Conservation (phyloP, 306 rosid genomes). For the Quercus suber region DNA sequence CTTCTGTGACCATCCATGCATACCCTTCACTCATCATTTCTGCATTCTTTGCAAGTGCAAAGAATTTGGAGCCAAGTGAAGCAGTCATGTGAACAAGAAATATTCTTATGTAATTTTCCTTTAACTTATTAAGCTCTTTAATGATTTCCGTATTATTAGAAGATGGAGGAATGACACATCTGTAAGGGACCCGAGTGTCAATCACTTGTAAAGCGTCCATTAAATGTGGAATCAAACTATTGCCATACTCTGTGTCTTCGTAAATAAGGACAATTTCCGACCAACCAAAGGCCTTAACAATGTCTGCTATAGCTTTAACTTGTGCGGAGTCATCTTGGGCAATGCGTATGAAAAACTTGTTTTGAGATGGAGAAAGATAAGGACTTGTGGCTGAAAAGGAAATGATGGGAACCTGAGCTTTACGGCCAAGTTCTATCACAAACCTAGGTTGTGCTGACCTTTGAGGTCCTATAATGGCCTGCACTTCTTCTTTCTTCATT, state of each 20-base stretch:
- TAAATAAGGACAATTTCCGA: constrained; percentile 33
- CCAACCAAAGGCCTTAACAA: constrained; percentile 31
- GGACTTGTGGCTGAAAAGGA: constrained; percentile 41
- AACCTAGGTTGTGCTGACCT: constrained; percentile 30
- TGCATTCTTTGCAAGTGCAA: not conserved
- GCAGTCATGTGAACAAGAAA: no score
- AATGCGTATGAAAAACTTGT: constrained; percentile 26
- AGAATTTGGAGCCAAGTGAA: no score
- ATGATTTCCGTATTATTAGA: no score
- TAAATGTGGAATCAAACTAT: constrained; percentile 32
- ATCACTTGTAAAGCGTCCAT: constrained; percentile 19
- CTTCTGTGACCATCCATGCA: constrained; percentile 25
- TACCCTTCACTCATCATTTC: constrained; percentile 28
- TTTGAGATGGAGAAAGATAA: constrained; percentile 27
- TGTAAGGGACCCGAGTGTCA: constrained; percentile 2
- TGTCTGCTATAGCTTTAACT: constrained; percentile 20
- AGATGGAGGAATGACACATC: not conserved
- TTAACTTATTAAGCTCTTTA: no score
- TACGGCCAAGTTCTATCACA: constrained; percentile 25
- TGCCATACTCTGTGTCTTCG: constrained; percentile 37
- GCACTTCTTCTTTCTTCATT: constrained; percentile 25
- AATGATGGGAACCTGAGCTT: constrained; percentile 22
- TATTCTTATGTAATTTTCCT: no score
- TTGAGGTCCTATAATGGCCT: constrained; percentile 37
- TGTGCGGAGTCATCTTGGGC: constrained; percentile 25